Base-by-base conservation (phyloP, 257 asterid species). In the Avicennia marina region DNA sequence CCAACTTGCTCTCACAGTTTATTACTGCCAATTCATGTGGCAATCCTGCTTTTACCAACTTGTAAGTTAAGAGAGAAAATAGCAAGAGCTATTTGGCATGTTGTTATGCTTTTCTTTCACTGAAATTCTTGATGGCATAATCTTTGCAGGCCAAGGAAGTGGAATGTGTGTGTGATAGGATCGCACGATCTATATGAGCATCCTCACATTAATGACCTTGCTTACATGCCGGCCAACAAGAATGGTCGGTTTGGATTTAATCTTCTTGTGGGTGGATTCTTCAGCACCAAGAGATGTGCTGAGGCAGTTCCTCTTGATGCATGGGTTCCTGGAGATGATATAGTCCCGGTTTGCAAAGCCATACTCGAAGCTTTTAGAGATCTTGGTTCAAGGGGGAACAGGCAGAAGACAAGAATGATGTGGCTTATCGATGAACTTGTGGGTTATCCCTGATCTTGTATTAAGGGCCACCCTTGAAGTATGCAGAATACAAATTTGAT, bases 391-490 rank as follows among this genome's bases (percentile, higher is more conserved):
- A 78, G 98, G 75, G 94, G 96, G 58, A 91, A 91, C 72, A 66
- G 98, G 65, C 97, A 91, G 80, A 91, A 80, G 63, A 77, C 90
- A 21, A 83, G 98, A 78, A 88, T 91, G 98, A 91, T 91, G 98
- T 91, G 98, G 98, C 67, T 88, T 33, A 88, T 91, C 24, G 98
- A 91, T 71, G 98, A 91, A 77, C 95, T 91, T 33, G 98, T 91
- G 20, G 85, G 98, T 72, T 15, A 42, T 55, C 4, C 17, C 33
- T n/a, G 7, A 29, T 51, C 25, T 38, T 2, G 7, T 29, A 29
- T 29, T 29, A 29, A 29, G 33, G 33, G 33, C 33, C 5, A n/a
- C n/a, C n/a, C n/a, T n/a, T n/a, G n/a, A n/a, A n/a, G n/a, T n/a
- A n/a, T n/a, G n/a, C n/a, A n/a, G n/a, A n/a, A n/a, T n/a, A n/a